These are phyloP conservation scores for Boeremia exigua DNA, from an alignment of 2,329 filamentous ascomycete genomes.

Conservation along the genomic window DNA sequence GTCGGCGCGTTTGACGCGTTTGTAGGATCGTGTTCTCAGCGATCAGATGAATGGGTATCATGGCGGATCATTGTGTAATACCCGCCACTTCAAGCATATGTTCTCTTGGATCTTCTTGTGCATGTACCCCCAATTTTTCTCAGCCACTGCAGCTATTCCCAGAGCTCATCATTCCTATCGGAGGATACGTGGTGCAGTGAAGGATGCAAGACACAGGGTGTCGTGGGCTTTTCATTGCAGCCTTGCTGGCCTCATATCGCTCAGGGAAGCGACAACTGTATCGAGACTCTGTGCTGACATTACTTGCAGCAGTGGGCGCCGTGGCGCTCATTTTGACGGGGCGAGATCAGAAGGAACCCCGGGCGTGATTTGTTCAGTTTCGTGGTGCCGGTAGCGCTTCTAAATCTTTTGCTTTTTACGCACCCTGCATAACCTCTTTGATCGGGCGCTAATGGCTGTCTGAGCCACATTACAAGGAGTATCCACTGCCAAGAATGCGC, in stretches of 20 bases:
- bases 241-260: neutral
- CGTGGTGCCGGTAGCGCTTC: conserved; percentile 5
- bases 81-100: neutral
- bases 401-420: conserved; percentile 10
- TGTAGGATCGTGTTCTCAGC: neutral
- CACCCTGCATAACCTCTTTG: conserved; percentile 2
- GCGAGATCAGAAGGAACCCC: neutral
- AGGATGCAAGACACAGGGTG: neutral
- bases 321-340: neutral
- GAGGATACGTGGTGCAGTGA: neutral
- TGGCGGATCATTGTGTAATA: neutral
- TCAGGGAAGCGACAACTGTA: neutral
- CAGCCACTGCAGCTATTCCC: too few species aligned
- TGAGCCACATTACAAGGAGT: neutral
- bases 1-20: conserved; percentile 10
- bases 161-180: too few species aligned
- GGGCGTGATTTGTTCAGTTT: neutral
- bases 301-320: neutral
- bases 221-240: neutral
- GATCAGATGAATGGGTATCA: neutral
- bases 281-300: neutral
- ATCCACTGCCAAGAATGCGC: neutral
- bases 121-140: too few species aligned
- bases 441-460: neutral
- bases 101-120: too few species aligned